These are phyloP conservation scores for Aspergillus arachidicola DNA, from an alignment of 2,329 filamentous ascomycete species.

Conservation along the genomic window DNA sequence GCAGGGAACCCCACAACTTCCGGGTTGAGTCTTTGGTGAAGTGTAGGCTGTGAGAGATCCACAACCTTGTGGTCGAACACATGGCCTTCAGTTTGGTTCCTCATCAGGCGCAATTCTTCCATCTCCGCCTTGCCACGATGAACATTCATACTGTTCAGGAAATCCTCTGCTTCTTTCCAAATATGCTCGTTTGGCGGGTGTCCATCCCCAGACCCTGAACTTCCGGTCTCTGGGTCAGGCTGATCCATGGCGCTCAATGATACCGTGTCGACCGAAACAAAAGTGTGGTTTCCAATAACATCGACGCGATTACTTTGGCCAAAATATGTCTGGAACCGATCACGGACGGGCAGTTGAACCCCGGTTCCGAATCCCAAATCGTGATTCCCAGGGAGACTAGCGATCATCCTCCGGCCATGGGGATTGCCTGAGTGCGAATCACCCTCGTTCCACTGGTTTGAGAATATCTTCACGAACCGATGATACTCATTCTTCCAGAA, in stretches of 20 bases:
- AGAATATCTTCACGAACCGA: constrained; percentile 85
- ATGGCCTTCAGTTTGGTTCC: constrained; percentile 60
- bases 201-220: constrained; percentile 45
- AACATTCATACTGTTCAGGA: constrained; percentile 68
- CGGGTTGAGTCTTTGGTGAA: constrained; percentile 24
- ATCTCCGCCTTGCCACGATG: constrained; percentile 69
- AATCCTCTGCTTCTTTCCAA: constrained; percentile 75
- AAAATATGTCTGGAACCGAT: constrained; percentile 86
- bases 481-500: constrained; percentile 88
- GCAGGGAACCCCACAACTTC: constrained; percentile 71
- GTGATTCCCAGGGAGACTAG: constrained; percentile 90
- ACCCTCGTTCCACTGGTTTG: constrained; percentile 66
- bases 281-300: constrained; percentile 90
- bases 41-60: constrained; percentile 54
- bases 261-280: constrained; percentile 87
- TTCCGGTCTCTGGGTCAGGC: constrained; percentile 52
- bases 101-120: constrained; percentile 67
- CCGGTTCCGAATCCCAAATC: constrained; percentile 89
- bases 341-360: constrained; percentile 76
- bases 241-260: constrained; percentile 77
- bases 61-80: constrained; percentile 63
- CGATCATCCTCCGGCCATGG: constrained; percentile 74
- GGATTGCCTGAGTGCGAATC: constrained; percentile 61
- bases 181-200: constrained; percentile 62
- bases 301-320: constrained; percentile 90